Percentiles rank a stretch among this genome's conserved stretches.
These are phyloP conservation scores for Apodospora peruviana DNA, from an alignment of 495 filamentous ascomycete genomes.

Conservation along the genomic window DNA sequence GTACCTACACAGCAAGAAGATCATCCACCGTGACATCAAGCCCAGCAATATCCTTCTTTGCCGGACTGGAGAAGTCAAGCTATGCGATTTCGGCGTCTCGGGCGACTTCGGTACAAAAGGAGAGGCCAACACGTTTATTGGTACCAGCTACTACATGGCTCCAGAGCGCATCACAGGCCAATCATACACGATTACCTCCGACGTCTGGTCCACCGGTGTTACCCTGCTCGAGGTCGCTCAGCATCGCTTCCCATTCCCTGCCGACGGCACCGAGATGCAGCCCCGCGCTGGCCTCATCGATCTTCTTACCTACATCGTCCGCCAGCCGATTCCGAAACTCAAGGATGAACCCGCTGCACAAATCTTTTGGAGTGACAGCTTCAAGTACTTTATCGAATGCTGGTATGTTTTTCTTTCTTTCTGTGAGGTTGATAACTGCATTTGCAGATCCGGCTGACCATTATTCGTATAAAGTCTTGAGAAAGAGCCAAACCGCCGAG, in stretches of 20 bases:
- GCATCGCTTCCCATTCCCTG: constrained; percentile 95
- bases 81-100: constrained; percentile 96
- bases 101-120: constrained; percentile 98
- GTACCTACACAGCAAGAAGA: constrained; percentile 93
- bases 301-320: constrained; percentile 92
- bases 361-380: constrained; percentile 90
- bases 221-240: constrained; percentile 96
- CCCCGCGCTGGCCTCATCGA: constrained; percentile 85
- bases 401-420: constrained; percentile 62
- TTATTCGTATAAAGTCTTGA: constrained; percentile 62
- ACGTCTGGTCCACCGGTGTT: constrained; percentile 96
- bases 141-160: constrained; percentile 98
- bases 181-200: constrained; percentile 95
- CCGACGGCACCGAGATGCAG: constrained; percentile 88
- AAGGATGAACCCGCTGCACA: constrained; percentile 82
- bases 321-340: constrained; percentile 89
- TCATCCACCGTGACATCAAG: constrained; percentile 99
- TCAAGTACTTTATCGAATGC: constrained; percentile 99
- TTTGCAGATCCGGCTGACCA: background rate
- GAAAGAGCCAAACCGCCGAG: constrained; percentile 81
- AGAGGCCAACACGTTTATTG: constrained; percentile 98
- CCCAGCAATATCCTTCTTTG: constrained; percentile 95
- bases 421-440: background rate
- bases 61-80: constrained; percentile 87
- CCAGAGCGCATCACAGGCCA: constrained; percentile 96